A percentile compares a stretch with the other conserved stretches of the same genome.
These are phyloP conservation scores for Clonostachys solani DNA, from an alignment of 2,329 filamentous ascomycete genomes.

Conservation along the genomic window DNA sequence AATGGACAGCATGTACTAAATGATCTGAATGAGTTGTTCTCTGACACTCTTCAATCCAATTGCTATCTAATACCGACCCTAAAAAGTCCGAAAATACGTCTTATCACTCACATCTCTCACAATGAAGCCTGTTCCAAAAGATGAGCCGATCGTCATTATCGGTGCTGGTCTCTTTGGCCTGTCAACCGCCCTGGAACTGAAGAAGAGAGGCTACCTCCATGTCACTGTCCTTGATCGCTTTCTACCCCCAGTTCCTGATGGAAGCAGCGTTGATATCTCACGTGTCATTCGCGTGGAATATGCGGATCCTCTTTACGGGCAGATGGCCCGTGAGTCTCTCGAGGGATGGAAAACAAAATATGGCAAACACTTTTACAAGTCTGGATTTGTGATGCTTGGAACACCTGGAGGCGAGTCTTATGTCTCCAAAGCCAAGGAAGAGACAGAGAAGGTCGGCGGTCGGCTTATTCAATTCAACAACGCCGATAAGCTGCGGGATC, in stretches of 20 bases:
- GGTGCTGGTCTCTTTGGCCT: slow-evolving; percentile 6
- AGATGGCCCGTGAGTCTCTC: slow-evolving; percentile 40
- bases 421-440: slow-evolving; percentile 9
- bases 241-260: slow-evolving; percentile 4
- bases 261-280: slow-evolving; percentile 34
- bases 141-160: slow-evolving; percentile 3
- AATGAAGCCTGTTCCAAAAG: not conserved
- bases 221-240: slow-evolving; percentile 1
- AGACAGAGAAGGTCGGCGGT: slow-evolving; percentile 8
- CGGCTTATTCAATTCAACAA: slow-evolving; percentile 14
- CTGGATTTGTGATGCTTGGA: slow-evolving; percentile 23
- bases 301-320: slow-evolving; percentile 56
- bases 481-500: slow-evolving; percentile 8
- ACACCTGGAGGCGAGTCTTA: slow-evolving; percentile 10
- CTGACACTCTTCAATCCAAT: too few species aligned
- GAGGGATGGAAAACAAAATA: slow-evolving; percentile 17
- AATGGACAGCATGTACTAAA: too few species aligned
- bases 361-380: slow-evolving; percentile 19
- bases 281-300: slow-evolving; percentile 52
- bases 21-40: too few species aligned
- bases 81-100: too few species aligned
- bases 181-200: slow-evolving; percentile 3
- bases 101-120: too few species aligned
- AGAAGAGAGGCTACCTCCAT: not conserved
- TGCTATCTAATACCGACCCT: too few species aligned